phyloP scores from a whole-genome alignment of 169 alveolate genomes.

The Theileria equi region DNA sequence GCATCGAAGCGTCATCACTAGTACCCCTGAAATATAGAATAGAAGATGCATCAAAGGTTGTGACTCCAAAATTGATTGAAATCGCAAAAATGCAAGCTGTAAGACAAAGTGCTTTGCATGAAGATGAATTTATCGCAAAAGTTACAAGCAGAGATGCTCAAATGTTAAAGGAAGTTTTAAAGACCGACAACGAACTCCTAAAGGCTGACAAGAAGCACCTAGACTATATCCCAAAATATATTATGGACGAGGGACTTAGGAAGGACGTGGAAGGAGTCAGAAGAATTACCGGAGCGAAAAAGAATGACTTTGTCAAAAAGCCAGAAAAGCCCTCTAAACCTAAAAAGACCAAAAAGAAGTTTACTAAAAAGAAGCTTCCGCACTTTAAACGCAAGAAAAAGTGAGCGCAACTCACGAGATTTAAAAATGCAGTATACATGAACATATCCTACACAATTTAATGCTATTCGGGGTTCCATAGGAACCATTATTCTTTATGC shows the following conservation, averaged over 20 bases:
- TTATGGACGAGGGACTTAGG: constrained; percentile 35
- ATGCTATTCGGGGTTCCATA: not conserved
- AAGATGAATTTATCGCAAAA: constrained; percentile 45
- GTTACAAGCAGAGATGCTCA: constrained; percentile 39
- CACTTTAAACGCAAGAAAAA: constrained; percentile 42
- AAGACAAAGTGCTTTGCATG: constrained; percentile 48
- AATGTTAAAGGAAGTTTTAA: constrained; percentile 43
- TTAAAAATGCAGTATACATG: not conserved
- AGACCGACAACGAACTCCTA: constrained; percentile 39
- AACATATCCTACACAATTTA: not conserved
- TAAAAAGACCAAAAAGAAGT: constrained; percentile 5
- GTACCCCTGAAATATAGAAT: constrained; percentile 52
- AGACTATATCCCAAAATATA: constrained; percentile 40
- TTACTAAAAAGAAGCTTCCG: constrained; percentile 30
- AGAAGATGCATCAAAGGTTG: constrained; percentile 47
- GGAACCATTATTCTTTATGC: not conserved
- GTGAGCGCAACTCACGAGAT: constrained; percentile 2
- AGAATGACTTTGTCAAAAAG: constrained; percentile 4
- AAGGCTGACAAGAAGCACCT: constrained; percentile 48
- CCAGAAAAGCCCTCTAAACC: not conserved
- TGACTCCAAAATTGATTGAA: constrained; percentile 40
- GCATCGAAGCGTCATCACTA: constrained; percentile 14
- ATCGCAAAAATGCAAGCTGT: constrained; percentile 53
- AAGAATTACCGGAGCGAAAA: constrained; percentile 16
- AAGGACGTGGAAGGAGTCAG: constrained; percentile 21